Base-by-base conservation (phyloP, 305 asterid genomes). In the Fraxinus dipetala region DNA sequence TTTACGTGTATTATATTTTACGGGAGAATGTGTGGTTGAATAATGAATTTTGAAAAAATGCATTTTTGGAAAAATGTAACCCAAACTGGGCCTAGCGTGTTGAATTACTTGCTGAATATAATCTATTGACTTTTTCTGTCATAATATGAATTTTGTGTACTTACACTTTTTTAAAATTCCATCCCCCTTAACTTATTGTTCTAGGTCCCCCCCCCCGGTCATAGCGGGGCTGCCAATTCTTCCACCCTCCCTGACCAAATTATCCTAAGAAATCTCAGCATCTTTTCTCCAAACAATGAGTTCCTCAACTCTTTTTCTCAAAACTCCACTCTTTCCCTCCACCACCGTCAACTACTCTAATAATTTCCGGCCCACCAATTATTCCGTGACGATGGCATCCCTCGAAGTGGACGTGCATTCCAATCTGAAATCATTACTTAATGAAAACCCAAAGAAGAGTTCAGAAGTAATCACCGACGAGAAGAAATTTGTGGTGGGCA, bases 401-500 rank as follows among this genome's bases (percentile, higher is more conserved):
- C 91, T 91, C 28, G 89, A 87, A 70, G 83, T 89, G 80, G 93
- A 91, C 67, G 87, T 87, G 76, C 87, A 82, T 76, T 82, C 87
- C 45, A 75, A 2, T 40, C 87, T 22, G 43, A 81, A 13, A 20
- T 79, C 73, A 45, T 20, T 72, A 40, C 26, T 80, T 56, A 85
- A 40, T 13, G 89, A 73, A 75, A 86, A 30, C 20, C 11, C 40
- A 30, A 30, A 36, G 67, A 82, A 69, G 36, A 85, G 91, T 79
- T 82, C 88, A 61, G 93, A 89, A 77, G 82, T 93, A 24, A 94
- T 96, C 67, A 92, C 94, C 63, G 95, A 93, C 72, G 98, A 91
- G 78, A 91, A 89, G 81, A 90, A 87, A 86, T 87, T 79, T 78
- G 56, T 96, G 3, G 98, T 96, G 83, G 94, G 97, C 7, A 93